phyloP scores from a whole-genome alignment of 148 eudicot genomes.

The Amaranthus cruentus region DNA sequence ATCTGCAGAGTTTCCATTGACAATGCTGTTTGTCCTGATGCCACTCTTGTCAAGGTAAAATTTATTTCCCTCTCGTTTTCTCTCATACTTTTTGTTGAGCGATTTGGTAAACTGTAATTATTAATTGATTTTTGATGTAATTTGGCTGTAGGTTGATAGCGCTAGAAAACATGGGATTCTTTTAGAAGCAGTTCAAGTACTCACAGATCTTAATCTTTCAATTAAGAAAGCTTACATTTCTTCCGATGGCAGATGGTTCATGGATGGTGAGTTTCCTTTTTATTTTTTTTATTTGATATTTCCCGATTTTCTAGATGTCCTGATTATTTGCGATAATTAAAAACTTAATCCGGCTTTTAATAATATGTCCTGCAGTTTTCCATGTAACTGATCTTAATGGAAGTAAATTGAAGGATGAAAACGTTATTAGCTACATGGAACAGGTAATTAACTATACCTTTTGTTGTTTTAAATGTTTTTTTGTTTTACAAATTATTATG shows the following conservation, averaged over 20 bases:
- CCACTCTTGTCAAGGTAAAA: conserved; percentile 78
- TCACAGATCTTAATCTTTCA: conserved; percentile 80
- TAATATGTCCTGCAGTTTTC: conserved; percentile 52
- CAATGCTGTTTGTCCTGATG: conserved; percentile 64
- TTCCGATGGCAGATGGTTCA: conserved; percentile 94
- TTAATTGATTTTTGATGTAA: neutral
- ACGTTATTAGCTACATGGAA: conserved; percentile 72
- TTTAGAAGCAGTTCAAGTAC: conserved; percentile 84
- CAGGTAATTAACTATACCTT: conserved; percentile 43
- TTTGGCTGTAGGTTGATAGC: conserved; percentile 54
- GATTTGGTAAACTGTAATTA: neutral
- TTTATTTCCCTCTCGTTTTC: neutral
- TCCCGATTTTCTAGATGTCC: neutral
- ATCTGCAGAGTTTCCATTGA: conserved; percentile 74
- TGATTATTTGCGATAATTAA: conserved; percentile 3
- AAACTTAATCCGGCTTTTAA: conserved; percentile 12
- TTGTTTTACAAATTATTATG: neutral
- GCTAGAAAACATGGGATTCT: conserved; percentile 84
- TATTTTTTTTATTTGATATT: neutral
- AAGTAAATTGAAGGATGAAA: conserved; percentile 71
- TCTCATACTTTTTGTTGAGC: neutral
- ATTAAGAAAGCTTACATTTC: conserved; percentile 82
- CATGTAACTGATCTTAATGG: conserved; percentile 89
- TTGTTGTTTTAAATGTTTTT: neutral
- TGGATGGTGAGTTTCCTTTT: conserved; percentile 63